phyloP scores from a whole-genome alignment of 1,284 basidiomycete genomes.

The Puccinia hordei region DNA sequence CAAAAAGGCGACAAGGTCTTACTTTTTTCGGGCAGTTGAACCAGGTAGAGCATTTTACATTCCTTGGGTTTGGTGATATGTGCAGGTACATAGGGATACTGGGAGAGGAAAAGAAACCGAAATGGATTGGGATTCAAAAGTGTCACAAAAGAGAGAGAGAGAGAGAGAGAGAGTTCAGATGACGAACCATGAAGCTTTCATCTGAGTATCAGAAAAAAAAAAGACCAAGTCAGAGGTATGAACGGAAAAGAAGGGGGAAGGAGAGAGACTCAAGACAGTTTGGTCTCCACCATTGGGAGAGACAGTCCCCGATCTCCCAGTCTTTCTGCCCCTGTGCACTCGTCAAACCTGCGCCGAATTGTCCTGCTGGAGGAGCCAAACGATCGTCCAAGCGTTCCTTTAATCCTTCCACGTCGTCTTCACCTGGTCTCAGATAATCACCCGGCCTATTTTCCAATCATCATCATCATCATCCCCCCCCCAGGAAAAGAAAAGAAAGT shows the following conservation, averaged over 20 bases:
- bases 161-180: neutral
- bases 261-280: conserved; percentile 36
- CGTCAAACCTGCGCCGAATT: conserved; percentile 49
- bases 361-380: conserved; percentile 68
- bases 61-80: conserved; percentile 98
- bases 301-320: conserved; percentile 92
- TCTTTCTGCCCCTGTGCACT: conserved; percentile 62
- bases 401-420: conserved; percentile 86
- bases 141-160: conserved; percentile 14
- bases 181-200: conserved; percentile 53
- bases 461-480: too few relatives aligned
- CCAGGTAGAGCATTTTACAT: conserved; percentile 92
- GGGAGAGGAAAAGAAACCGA: too few relatives aligned
- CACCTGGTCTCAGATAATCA: conserved; percentile 95
- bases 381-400: conserved; percentile 83
- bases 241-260: neutral
- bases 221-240: neutral
- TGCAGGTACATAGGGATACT: conserved; percentile 96
- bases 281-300: conserved; percentile 95
- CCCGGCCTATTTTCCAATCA: conserved; percentile 70
- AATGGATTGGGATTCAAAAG: too few relatives aligned
- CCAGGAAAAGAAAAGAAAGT: too few relatives aligned
- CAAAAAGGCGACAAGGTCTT: too few relatives aligned
- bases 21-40: conserved; percentile 93
- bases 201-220: neutral